A percentile compares a stretch with the other conserved stretches of the same genome.
These are phyloP conservation scores for Neckera pumila DNA, from an alignment of 225 moss, liverwort and hornwort species.

Conservation along the genomic window DNA sequence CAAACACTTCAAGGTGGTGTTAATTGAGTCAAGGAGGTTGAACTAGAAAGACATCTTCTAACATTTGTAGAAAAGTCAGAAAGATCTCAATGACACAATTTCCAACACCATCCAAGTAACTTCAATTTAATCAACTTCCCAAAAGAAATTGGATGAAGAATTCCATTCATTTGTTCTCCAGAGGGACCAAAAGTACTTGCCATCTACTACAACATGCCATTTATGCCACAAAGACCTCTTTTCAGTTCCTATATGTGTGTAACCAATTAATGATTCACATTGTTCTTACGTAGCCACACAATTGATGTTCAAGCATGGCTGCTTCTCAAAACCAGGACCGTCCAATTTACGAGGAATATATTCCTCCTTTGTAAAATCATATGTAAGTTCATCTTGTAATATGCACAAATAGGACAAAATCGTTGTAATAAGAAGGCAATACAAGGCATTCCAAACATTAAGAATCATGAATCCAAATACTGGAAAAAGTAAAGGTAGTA, in stretches of 20 bases:
- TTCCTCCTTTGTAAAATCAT: neutral
- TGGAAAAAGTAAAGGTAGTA: slow-evolving; percentile 1
- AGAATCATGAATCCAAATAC: neutral
- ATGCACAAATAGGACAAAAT: neutral
- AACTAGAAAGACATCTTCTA: neutral
- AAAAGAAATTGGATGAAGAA: neutral
- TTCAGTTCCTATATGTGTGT: neutral
- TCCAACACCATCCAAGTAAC: neutral
- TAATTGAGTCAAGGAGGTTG: neutral
- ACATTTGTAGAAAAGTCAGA: neutral
- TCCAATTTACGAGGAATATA: neutral
- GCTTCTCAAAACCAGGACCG: neutral
- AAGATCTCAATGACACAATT: neutral
- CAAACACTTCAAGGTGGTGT: neutral
- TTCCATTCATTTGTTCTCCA: neutral
- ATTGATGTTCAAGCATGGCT: neutral
- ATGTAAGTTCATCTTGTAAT: neutral
- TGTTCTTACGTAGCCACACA: neutral
- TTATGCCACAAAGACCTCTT: neutral
- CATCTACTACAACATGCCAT: neutral
- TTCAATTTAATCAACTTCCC: too few relatives aligned
- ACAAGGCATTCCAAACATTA: neutral
- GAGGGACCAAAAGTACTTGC: neutral
- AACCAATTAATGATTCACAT: too few relatives aligned
- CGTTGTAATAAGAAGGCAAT: neutral